Base-by-base conservation (phyloP, 352 stramenopile species). In the Phytophthora pistaciae region DNA sequence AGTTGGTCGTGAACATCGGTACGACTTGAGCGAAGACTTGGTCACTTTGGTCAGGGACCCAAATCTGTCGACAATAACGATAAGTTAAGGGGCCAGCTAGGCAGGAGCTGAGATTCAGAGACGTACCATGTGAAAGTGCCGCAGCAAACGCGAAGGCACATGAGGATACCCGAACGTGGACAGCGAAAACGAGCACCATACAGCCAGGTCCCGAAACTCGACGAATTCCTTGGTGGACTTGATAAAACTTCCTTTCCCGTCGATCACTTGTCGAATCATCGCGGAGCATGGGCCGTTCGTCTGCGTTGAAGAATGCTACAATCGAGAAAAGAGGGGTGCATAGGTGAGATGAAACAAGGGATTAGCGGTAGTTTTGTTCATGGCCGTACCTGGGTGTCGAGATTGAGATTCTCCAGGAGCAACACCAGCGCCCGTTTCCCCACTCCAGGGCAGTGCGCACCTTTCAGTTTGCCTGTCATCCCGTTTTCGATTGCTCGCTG, bases 101-200 rank as follows among this genome's bases (percentile, higher is more conserved):
- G 48, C 23, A 48, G 25, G 9, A 56, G 13, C 42, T 20, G 6
- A 20, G 33, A 29, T 10, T 13, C 3, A 3, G 5, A 9, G 10
- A 61, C 61, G 27, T 80, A 91, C 83, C 64, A 91, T 13, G 46
- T 91, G 77, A 29, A 94, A 92, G 64, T 94, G 87, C 5, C 87
- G 79, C 16, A 94, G 56, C 2, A 94, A 67, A 21, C 87, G 78
- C 23, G 72, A 64, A 27, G 78, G 53, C 3, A 91, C 58, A 2
- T 53, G 63, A 11, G 74, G 65, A 25, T 84, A 88, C 4, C 80
- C 84, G 44, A 81, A 80, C 0, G 82, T 23, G 0, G 80, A 80
- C 3, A 88, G 33, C 14, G 84, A 88, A 61, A 88, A 91, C 3
- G 82, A 83, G 14, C 64, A 68, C 58, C 74, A 87, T 10, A 91